Evolutionary conservation across 1,284 basidiomycete species (phyloP), one percentile per base, ranked within the genome.

Genomic region (Nidula niveotomentosa): DNA sequence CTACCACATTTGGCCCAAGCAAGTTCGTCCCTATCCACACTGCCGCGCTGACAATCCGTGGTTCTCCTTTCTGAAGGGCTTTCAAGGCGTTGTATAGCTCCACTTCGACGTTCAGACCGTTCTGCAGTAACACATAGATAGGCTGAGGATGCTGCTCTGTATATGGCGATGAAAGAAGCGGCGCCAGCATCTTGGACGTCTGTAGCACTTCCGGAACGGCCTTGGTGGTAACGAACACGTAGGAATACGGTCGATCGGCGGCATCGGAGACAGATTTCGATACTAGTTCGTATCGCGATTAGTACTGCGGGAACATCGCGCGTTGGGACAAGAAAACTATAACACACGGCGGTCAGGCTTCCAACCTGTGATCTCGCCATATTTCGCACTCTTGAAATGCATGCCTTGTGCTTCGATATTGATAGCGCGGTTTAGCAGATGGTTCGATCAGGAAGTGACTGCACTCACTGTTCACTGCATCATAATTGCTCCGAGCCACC

Each of bases 401-500:
- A 88, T 76, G 0, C 88, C 83, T 36, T 76, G 63, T 9, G 68
- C 80, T 82, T 30, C 17, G 18, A 51, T 23, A 3, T 34, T 49
- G 18, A 48, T 33, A 15, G 18, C 36, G 12, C 37, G n/a, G 9
- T 15, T 52, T 12, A 15, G 8, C 6, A 34, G 9, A 10, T 8
- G 51, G 6, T 3, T 3, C 8, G 33, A 52, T 46, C 3, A 13
- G 39, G 9, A 37, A 45, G 34, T 36, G 18, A 37, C 18, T 43
- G 13, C 7, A 62, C 70, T 51, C 51, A 83, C 85, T 72, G 9
- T 77, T 76, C 18, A 88, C 80, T 2, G 78, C 71, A 23, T 81
- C 76, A 63, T 84, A 90, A 62, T 93, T 93, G 52, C 88, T 85
- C 51, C 91, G 72, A 0, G 90, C 90, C 4, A 92, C 85, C 8